Base-by-base conservation (phyloP, 768 basidiomycete species). In the Tulasnella sp. region DNA sequence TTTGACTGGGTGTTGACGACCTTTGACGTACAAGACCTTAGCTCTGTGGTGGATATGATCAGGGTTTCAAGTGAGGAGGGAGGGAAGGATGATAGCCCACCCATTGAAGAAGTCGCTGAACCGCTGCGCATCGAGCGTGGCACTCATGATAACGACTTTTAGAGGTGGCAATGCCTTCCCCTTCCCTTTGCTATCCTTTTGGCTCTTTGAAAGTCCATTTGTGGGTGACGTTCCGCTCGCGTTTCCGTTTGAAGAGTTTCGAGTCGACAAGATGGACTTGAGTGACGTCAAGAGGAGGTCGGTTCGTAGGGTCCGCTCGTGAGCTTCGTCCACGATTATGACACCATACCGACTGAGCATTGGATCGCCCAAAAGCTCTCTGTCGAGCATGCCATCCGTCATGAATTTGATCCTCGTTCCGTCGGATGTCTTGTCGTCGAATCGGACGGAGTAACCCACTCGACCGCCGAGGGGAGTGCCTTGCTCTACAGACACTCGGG, bases 371-470 rank as follows among this genome's bases (percentile, higher is more conserved):
- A 95, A 84, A 66, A 95, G 86, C 83, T 99, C 97, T 52, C 95
- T 87, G 52, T 95, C 90, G 75, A 98, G 89, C 92, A 98, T 98
- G 75, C 97, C 97, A 77, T 99, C 97, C 71, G 95, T 98, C 80
- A 97, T 85, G 78, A 94, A 99, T 81, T 98, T 98, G 81, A 98
- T 91, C 64, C 89, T 86, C 3, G 97, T 99, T 1, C 86, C 82
- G 0, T 85, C 78, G 11, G 87, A 83, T 14, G 85, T 86, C 22
- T 86, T 82, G 77, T 98, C 96, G 79, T 98, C 94, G 80, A 99
- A 99, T 16, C 97, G 91, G 42, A 99, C 94, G 1, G 94, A 88
- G 80, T 99, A 99, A 5, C 97, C 96, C 44, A 99, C 93, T 32
- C 88, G 81, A 6, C 84, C 81, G 62, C 97, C 97, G 2, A 98